Conservation (phyloP, 306 rosid species). For the Gastrolobium villosum region DNA sequence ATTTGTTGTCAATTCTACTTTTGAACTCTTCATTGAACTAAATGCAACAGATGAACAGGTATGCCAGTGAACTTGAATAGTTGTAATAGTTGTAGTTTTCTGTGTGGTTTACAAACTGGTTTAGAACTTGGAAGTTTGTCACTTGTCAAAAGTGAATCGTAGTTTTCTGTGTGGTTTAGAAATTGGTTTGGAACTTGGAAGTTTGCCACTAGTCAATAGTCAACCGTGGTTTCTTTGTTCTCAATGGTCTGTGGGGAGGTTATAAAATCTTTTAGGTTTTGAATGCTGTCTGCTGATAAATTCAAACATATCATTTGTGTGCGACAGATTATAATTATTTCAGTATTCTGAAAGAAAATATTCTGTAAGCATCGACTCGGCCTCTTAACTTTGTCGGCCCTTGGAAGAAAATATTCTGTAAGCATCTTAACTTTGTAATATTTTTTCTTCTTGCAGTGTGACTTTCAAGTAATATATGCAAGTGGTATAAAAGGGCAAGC, state of each 20-base stretch:
- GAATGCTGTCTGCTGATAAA: slow-evolving; percentile 14
- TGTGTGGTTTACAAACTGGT: background rate
- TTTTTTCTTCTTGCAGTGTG: slow-evolving; percentile 72
- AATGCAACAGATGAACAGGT: slow-evolving; percentile 99
- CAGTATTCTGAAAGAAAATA: background rate
- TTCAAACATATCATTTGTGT: slow-evolving; percentile 29
- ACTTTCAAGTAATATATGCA: slow-evolving; percentile 97
- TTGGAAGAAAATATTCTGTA: background rate
- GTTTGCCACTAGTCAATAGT: background rate
- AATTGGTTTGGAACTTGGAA: slow-evolving; percentile 36
- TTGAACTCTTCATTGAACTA: slow-evolving; percentile 95
- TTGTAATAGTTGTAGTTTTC: background rate
- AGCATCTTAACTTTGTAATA: slow-evolving; percentile 25
- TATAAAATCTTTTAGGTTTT: slow-evolving; percentile 26
- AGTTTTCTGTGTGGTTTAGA: background rate
- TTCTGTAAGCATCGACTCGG: slow-evolving; percentile 4
- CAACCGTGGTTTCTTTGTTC: slow-evolving; percentile 25
- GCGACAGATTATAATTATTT: slow-evolving; percentile 40
- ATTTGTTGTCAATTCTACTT: slow-evolving; percentile 90
- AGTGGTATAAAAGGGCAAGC: slow-evolving; percentile 98
- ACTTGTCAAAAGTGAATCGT: too few species aligned
- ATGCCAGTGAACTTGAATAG: slow-evolving; percentile 37
- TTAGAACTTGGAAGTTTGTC: slow-evolving; percentile 31
- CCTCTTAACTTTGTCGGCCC: slow-evolving; percentile 26
- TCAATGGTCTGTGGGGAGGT: slow-evolving; percentile 28